These are phyloP conservation scores for Gastrolobium bilobum DNA, from an alignment of 306 rosid genomes.

Conservation along the genomic window DNA sequence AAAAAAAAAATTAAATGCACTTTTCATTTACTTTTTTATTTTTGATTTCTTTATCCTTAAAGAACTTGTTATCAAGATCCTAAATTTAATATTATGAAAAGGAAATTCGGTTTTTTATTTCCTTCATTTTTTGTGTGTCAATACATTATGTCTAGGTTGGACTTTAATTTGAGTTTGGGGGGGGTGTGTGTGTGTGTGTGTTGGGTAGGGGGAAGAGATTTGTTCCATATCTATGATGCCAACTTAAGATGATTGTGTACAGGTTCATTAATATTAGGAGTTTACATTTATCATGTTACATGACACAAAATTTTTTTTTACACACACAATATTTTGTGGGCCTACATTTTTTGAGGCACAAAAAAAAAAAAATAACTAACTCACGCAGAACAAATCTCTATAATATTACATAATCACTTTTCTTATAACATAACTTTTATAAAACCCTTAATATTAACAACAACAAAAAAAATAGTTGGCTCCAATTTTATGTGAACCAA, in stretches of 20 bases:
- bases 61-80: background rate
- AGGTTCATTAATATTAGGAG: slow-evolving; percentile 30
- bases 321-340: no score
- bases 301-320: no score
- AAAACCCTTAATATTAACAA: background rate
- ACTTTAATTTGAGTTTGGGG: background rate
- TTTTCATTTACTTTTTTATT: background rate
- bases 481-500: slow-evolving; percentile 20
- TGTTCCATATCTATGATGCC: slow-evolving; percentile 9
- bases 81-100: background rate
- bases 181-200: no score
- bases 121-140: background rate
- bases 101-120: background rate
- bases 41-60: background rate
- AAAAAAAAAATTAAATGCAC: no score
- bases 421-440: no score
- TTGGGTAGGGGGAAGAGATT: background rate
- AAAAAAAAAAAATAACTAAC: no score
- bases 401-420: no score
- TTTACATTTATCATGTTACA: no score
- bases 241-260: slow-evolving; percentile 29
- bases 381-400: no score
- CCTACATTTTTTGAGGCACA: no score
- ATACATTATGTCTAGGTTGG: background rate
- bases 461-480: background rate